phyloP scores from a whole-genome alignment of 805 yeast species.

The Teunomyces pallodes region DNA sequence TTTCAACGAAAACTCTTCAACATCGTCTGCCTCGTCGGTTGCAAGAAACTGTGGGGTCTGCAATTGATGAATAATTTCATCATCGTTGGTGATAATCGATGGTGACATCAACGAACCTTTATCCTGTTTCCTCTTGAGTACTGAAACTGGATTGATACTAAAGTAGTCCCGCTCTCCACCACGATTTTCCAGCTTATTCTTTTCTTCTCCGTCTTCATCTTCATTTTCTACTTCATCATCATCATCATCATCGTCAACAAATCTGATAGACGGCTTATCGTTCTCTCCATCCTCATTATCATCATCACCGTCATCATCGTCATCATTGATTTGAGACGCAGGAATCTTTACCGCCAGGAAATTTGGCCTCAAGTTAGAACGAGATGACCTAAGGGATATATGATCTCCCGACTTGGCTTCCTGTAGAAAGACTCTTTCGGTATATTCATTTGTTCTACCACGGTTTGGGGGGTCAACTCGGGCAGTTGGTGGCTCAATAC shows the following conservation, averaged over 20 bases:
- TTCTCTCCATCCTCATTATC: slow-evolving; percentile 14
- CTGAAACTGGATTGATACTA: slow-evolving; percentile 14
- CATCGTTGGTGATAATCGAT: slow-evolving; percentile 35
- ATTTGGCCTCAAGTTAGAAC: slow-evolving; percentile 50
- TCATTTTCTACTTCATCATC: slow-evolving; percentile 7
- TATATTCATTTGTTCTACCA: neutral
- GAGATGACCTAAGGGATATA: slow-evolving; percentile 31
- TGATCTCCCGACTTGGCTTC: slow-evolving; percentile 20
- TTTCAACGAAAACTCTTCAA: neutral
- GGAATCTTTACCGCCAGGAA: slow-evolving; percentile 75
- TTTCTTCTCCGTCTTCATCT: slow-evolving; percentile 21
- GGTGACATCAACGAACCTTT: slow-evolving; percentile 22
- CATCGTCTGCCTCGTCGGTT: slow-evolving; percentile 13
- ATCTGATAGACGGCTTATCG: slow-evolving; percentile 56
- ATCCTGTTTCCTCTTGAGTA: slow-evolving; percentile 18
- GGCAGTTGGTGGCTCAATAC: neutral
- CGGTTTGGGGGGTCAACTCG: neutral
- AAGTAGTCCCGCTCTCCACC: slow-evolving; percentile 1
- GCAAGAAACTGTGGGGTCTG: slow-evolving; percentile 34
- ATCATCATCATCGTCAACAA: slow-evolving; percentile 47
- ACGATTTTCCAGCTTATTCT: slow-evolving; percentile 6
- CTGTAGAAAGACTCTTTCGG: neutral
- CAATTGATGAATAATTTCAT: slow-evolving; percentile 34
- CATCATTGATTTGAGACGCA: slow-evolving; percentile 61
- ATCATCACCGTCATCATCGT: slow-evolving; percentile 52